phyloP scores from a whole-genome alignment of 345 rosid genomes.

The Populus euphratica region DNA sequence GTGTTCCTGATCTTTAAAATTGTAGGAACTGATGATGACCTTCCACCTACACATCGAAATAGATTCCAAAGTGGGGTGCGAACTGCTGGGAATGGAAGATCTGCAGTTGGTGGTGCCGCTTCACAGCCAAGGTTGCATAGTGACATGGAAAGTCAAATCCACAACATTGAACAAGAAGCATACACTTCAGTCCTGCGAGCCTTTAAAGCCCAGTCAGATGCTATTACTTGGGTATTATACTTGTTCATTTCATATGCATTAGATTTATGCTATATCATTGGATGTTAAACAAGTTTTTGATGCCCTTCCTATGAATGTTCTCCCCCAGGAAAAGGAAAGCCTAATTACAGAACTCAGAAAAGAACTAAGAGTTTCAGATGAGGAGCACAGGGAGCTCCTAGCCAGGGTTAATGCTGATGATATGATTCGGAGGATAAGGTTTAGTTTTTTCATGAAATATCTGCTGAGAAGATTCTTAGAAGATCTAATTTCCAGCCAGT shows the following conservation, averaged over 20 bases:
- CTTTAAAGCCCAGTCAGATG: conserved; percentile 96
- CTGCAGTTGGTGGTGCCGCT: conserved; percentile 55
- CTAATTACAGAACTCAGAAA: conserved; percentile 92
- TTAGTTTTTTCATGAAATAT: conserved; percentile 23
- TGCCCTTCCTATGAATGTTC: not conserved
- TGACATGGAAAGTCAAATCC: conserved; percentile 92
- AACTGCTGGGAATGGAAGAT: conserved; percentile 78
- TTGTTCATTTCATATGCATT: not conserved
- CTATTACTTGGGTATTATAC: conserved; percentile 83
- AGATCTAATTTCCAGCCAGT: conserved; percentile 16
- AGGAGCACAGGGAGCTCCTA: conserved; percentile 84
- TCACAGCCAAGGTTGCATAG: conserved; percentile 61
- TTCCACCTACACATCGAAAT: conserved; percentile 89
- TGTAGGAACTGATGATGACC: conserved; percentile 96
- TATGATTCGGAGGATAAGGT: conserved; percentile 81
- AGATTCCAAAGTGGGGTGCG: conserved; percentile 77
- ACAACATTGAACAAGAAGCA: conserved; percentile 89
- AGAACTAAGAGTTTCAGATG: conserved; percentile 94
- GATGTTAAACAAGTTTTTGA: not conserved
- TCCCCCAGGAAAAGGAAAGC: conserved; percentile 86
- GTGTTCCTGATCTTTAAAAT: conserved; percentile 8
- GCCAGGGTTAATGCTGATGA: conserved; percentile 88
- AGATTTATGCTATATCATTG: not conserved
- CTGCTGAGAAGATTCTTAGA: conserved; percentile 9
- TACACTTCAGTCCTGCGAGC: conserved; percentile 86